These are phyloP conservation scores for Solanum clarkiae DNA, from an alignment of 257 asterid species.

Conservation along the genomic window DNA sequence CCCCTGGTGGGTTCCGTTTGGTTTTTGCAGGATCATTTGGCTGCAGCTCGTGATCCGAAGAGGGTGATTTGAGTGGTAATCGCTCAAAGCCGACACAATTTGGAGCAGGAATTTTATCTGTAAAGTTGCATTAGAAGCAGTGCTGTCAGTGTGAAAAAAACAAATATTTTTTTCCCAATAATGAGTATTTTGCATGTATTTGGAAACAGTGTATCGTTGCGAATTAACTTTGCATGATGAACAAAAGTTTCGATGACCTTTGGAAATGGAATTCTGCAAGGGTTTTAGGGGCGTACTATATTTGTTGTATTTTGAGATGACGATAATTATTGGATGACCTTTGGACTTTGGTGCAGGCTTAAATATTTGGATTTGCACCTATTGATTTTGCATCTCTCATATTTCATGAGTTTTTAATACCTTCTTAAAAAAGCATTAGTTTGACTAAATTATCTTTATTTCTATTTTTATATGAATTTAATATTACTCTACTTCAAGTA, in stretches of 20 bases:
- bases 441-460: background rate
- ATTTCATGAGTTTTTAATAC: background rate
- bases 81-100: background rate
- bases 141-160: slow-evolving; percentile 1
- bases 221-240: background rate
- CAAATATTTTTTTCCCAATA: background rate
- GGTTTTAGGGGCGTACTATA: background rate
- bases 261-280: background rate
- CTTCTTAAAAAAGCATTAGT: no score
- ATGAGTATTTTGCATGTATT: background rate
- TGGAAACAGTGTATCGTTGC: background rate
- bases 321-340: background rate
- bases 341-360: background rate
- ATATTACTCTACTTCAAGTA: no score
- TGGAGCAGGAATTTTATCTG: background rate
- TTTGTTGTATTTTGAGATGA: background rate
- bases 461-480: no score
- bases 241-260: background rate
- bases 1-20: background rate
- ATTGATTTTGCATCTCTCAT: background rate
- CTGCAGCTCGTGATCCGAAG: slow-evolving; percentile 81
- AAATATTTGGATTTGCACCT: background rate
- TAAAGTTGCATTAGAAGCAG: background rate
- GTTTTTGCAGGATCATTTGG: slow-evolving; percentile 78
- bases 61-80: slow-evolving; percentile 33